Base-by-base conservation (phyloP, 139 green algal genomes). In the Pleodorina starrii region DNA sequence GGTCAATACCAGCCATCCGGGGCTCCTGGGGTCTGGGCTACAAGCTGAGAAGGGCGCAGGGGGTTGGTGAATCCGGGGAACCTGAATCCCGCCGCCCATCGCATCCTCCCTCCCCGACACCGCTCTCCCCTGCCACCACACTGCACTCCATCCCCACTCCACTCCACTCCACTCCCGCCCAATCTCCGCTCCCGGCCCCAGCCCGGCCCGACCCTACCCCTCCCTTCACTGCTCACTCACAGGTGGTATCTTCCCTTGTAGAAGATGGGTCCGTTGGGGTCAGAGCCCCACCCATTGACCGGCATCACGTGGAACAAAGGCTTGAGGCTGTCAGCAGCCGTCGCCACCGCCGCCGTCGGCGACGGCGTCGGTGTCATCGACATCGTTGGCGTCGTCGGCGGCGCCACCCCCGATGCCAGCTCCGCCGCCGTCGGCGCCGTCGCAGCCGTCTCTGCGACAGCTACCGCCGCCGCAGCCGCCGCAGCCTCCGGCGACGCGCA, bases 231-330 rank as follows among this genome's bases (percentile, higher is more conserved):
- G 16, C 40, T 23, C 27, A 19, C 84, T 83, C 38, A 94, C 72
- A 91, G 59, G 86, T 94, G 93, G 80, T 94, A 94, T 50, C 90
- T 76, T 35, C 91, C 92, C 43, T 88, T 80, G 43, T 91, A 94
- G 68, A 80, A 93, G 68, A 95, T 93, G 40, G 94, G 94, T 16
- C 94, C 95, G 68, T 97, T 96, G 25, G 95, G 95, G 78, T 97
- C 95, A 78, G 96, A 97, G 32, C 95, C 83, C 95, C 95, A 97
- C 21, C 94, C 94, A 3, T 42, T 74, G 32, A 50, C 42, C 12
- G 94, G 89, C 80, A 94, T 94, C 4, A 96, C 72, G 51, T 97
- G 95, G 84, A 91, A 97, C 21, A 88, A 60, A 0, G 95, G 95
- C 54, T 92, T 87, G 40, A 91, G 48, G 27, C 60, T 87, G 80